Evolutionary conservation across 345 rosid genomes (phyloP), one percentile per base, ranked within the genome.

Genomic region (Linum trigynum): DNA sequence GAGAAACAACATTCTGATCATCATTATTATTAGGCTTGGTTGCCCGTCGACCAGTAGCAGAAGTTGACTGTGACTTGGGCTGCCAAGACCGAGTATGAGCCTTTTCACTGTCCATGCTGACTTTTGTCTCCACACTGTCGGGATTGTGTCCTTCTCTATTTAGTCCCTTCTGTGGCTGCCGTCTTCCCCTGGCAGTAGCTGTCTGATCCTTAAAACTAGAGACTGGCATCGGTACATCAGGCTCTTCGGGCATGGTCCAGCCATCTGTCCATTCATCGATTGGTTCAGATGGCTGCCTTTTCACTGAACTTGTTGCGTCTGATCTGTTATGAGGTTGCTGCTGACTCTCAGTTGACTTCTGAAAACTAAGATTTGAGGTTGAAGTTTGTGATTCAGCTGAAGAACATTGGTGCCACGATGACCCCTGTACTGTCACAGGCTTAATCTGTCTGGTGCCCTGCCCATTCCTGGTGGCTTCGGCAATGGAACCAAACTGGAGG

Each of bases 341-440:
- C 3, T 74, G 80, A 77, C 80, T 75, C 77, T 84, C 87, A 38
- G 64, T 65, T 65, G 72, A 66, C 71, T 65, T 85, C 66, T 57
- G 78, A 66, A 57, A 70, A 63, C 74, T 65, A 3, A 73, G 61
- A 62, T 71, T 77, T 23, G 76, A 76, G 72, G 65, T 80, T 40
- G 50, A 32, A 65, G 63, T 10, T 5, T 69, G 68, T 61, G 85
- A 67, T 50, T 80, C 94, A 23, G 74, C 65, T 10, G 85, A 67
- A 65, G 80, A 76, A 3, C 86, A 79, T 69, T 86, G 96, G 70
- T 78, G 89, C 95, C 92, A 81, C 35, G 32, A 23, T 23, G 92
- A 68, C 70, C 89, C 88, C 56, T 77, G 83, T 64, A 70, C 83
- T 84, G 76, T 86, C 67, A 83, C 92, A 53, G 76, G 75, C 74